Base-by-base conservation (phyloP, 2,329 filamentous ascomycete species). In the Venturia oleaginea region DNA sequence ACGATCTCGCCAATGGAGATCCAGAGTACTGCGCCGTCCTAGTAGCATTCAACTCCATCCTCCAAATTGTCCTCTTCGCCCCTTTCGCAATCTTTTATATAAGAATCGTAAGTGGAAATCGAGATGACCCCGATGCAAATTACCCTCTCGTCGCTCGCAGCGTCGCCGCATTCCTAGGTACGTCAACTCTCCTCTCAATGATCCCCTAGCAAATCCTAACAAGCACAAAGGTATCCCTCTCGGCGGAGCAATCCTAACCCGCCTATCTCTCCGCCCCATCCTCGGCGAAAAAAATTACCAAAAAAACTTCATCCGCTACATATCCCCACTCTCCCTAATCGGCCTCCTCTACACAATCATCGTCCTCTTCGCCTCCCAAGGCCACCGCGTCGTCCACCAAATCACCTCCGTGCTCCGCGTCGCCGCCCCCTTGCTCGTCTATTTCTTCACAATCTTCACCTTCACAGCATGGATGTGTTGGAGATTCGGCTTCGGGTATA, bases 301-400 rank as follows among this genome's bases (percentile, higher is more conserved):
- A 43, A 72, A 78, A 2, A 79, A 83, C 3, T 94, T 96, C 72
- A 73, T 96, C n/a, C 83, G 81, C 40, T 86, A 83, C 72, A 79
- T 85, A 2, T 83, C 85, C 0, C 92, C 91, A 0, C 88, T 85
- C 81, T 93, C 90, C 0, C 81, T 96, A 2, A 84, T 96, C 68
- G 92, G 91, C 0, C 81, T 97, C 5, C 78, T 96, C 0, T 96
- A 92, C 78, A 96, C 91, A 0, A 94, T 96, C 69, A 75, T 94
- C 7, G 86, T 96, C 0, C 81, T 96, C 2, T 96, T 96, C 72
- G 91, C 89, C 0, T 90, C 87, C 0, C 91, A 96, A 72, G 91
- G 91, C 2, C 77, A 77, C 27, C 85, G 86, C 61, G 90, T 94
- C 1, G 87, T 93, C 0, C 84, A 90, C 68, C 91, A 96, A 75